Evolutionary conservation across 129 eudicot genomes (phyloP), one percentile per base, ranked within the genome.

Genomic region (Artemisia argyi): DNA sequence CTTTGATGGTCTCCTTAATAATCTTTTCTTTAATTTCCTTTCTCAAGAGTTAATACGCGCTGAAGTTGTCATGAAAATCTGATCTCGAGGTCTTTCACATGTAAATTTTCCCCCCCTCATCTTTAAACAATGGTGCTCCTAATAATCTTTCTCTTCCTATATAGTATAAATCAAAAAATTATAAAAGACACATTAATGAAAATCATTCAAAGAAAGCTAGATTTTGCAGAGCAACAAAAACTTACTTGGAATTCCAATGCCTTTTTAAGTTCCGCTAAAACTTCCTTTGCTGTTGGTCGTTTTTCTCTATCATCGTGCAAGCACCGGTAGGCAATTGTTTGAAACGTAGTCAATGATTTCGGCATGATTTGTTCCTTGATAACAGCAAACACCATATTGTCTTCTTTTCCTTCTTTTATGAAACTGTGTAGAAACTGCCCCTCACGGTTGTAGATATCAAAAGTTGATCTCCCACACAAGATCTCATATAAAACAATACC

Each of bases 401-500:
- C 61, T 16, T 17, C 28, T 3, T 55, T 55, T 1, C 61, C 61
- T 55, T 55, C 26, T 55, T 55, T 55, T 1, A 55, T 55, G 59
- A 53, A 53, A 53, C 59, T n/a, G 7, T 7, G 19, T 15, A 17
- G 60, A 4, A 5, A 51, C 16, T n/a, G 18, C 15, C 56, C 56
- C 56, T 51, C 16, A 51, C 16, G 16, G 4, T 51, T 55, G 22
- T 9, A 19, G 4, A 55, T 55, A 15, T 55, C 22, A 55, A 3
- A 55, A 16, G 60, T 55, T 15, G 60, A n/a, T 14, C 10, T 55
- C 60, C 60, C 60, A 14, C 59, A 53, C 17, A 53, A n/a, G 17
- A 53, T 53, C 59, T 53, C 59, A n/a, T 13, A 53, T 15, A 53
- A 53, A 53, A 53, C 62, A 11, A 57, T 28, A 57, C 62, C 62